Conservation (phyloP, 352 stramenopile genomes). For the Pythium dissotocum region DNA sequence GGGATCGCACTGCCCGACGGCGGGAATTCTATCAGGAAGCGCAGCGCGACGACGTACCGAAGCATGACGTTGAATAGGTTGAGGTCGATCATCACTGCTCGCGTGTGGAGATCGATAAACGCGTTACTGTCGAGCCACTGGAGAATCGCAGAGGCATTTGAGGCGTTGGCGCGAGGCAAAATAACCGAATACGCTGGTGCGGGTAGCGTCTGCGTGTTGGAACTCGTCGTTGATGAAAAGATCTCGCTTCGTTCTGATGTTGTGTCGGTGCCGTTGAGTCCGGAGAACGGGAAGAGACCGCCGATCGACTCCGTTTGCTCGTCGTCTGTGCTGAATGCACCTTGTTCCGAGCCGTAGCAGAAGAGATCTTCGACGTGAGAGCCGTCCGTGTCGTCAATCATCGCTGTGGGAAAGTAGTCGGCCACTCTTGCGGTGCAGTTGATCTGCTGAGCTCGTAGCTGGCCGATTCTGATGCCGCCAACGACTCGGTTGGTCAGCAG, state of each 20-base stretch:
- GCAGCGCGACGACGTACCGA: conserved; percentile 35
- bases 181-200: conserved; percentile 48
- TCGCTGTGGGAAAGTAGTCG: conserved; percentile 27
- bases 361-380: background rate
- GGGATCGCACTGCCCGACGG: conserved; percentile 39
- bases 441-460: conserved; percentile 37
- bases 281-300: conserved; percentile 32
- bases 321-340: conserved; percentile 25
- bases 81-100: conserved; percentile 45
- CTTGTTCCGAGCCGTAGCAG: conserved; percentile 31
- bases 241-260: conserved; percentile 30
- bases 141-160: conserved; percentile 26
- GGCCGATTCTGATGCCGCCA: conserved; percentile 46
- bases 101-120: conserved; percentile 47
- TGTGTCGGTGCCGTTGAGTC: conserved; percentile 40
- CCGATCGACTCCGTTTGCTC: conserved; percentile 30
- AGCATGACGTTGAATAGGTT: conserved; percentile 58
- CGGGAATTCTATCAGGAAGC: conserved; percentile 52
- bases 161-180: conserved; percentile 29
- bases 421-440: conserved; percentile 40
- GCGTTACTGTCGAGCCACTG: conserved; percentile 27
- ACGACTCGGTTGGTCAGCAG: conserved; percentile 38
- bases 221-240: conserved; percentile 43
- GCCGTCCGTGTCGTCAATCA: conserved; percentile 4
- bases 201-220: conserved; percentile 30